Base-by-base conservation (phyloP, 2,329 filamentous ascomycete genomes). In the Pseudocercospora crystallina region DNA sequence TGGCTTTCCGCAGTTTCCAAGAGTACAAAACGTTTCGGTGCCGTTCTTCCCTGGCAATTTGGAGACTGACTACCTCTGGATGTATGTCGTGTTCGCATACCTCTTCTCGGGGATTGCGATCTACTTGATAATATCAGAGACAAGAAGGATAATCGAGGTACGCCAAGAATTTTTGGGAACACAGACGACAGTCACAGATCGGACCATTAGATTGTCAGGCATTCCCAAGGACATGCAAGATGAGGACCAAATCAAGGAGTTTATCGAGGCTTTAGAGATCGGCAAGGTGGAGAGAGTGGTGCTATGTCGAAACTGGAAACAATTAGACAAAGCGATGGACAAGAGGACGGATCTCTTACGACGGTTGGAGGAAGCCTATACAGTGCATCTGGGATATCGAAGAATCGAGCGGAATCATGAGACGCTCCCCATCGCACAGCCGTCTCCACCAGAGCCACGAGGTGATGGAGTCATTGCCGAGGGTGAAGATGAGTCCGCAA, bases 11-110 rank as follows among this genome's bases (percentile, higher is more conserved):
- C 36, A 41, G 9, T 26, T 4, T 26, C 3, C 20, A 4, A 26
- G 20, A 26, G 29, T 41, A 13, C 43, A 46, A 5, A 54, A 51
- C 12, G 43, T 46, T 32, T 50, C 43, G 5, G 49, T 56, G 14
- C 56, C 51, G 3, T 55, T 56, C 31, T 54, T 47, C 34, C 56
- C 55, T 2, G 53, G 46, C 15, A 58, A 66, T 36, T 49, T 69
- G 49, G 71, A 73, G 47, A 75, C 71, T 12, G 75, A 77, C 50
- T 96, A 91, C 62, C 74, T 96, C 1, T 96, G 92, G 90, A 88
- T 92, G 64, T 96, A 97, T 65, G 81, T 96, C 11, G 77, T 88
- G n/a, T 99, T 99, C 63, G 89, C 90, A 1, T 99, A 96, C 73
- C 79, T 97, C 43, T 99, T 97, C 69, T 92, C 87, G 5, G 82